Evolutionary conservation across 495 filamentous ascomycete species (phyloP), one percentile per base, ranked within the genome.

Genomic region (Baudoinia panamericana): DNA sequence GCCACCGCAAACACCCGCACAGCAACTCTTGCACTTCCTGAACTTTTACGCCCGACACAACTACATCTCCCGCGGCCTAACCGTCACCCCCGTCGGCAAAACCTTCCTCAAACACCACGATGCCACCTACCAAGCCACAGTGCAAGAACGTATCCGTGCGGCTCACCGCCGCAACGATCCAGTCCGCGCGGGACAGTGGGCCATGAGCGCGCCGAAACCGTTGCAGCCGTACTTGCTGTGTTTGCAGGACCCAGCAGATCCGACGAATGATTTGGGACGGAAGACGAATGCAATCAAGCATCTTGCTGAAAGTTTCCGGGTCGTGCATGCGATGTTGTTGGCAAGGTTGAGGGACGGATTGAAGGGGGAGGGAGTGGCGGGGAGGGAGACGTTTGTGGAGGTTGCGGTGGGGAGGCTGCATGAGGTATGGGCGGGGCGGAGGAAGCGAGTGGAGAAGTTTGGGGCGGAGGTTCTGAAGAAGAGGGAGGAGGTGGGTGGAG

Each of bases 241-340:
- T 46, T 55, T 80, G 4, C 74, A 78, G 50, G 73, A 80, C 41
- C 76, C 76, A 0, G 69, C 70, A 2, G 63, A 76, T 41, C 61
- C 62, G 22, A 58, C 62, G 48, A 72, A 72, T 41, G 71, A 80
- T 47, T 56, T 77, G 0, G 76, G 75, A 16, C 36, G 43, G 27
- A 62, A 58, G 37, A 44, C 39, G 2, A 52, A 61, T 32, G 55
- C 49, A 30, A 64, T 69, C 45, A 65, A 67, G 41, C 58, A 67
- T 38, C 40, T 70, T 17, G 54, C 57, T 37, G 37, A 17, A 13
- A 67, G 52, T 7, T 56, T 61, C 16, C 16, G 9, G 5, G 42
- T 8, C 13, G 10, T 45, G 22, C 2, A 7, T 2, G n/a, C 4
- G n/a, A 23, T 9, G 22, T 12, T 43, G 34, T 17, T 13, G 23